Evolutionary conservation across 2,329 filamentous ascomycete genomes (phyloP).

Genomic region (Aureobasidium leucospermi): DNA sequence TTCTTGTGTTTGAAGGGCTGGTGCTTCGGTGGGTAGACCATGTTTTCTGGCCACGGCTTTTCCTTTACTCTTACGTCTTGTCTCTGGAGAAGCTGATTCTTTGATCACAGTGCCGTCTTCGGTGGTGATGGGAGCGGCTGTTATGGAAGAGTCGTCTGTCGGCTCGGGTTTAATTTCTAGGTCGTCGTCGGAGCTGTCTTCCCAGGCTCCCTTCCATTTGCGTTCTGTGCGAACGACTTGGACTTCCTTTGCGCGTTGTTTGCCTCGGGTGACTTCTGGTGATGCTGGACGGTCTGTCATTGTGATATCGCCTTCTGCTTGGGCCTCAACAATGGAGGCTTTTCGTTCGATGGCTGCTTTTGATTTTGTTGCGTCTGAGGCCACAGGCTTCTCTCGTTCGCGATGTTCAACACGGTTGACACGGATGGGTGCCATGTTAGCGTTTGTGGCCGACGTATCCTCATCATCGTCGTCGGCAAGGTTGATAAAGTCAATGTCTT

Average conservation of each 20-base stretch:
- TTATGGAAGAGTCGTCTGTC: constrained; percentile 28
- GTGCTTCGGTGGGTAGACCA: constrained; percentile 9
- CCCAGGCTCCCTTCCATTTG: constrained; percentile 39
- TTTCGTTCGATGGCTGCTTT: constrained; percentile 19
- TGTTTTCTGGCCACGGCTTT: not conserved
- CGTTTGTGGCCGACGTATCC: constrained; percentile 19
- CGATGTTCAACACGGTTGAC: constrained; percentile 49
- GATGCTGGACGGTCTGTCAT: not conserved
- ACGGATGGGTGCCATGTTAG: constrained; percentile 41
- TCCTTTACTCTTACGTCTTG: constrained; percentile 3
- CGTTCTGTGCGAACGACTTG: constrained; percentile 36
- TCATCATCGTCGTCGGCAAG: constrained; percentile 48
- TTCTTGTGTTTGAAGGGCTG: constrained; percentile 43
- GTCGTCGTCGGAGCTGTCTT: constrained; percentile 30
- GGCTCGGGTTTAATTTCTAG: constrained; percentile 48
- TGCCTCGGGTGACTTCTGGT: constrained; percentile 26
- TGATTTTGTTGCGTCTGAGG: constrained; percentile 25
- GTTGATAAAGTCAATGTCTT: constrained; percentile 52
- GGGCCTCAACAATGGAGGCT: constrained; percentile 1
- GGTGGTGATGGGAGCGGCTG: not conserved
- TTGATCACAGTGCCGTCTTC: constrained; percentile 14
- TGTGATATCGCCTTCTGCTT: constrained; percentile 16
- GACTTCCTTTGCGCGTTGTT: constrained; percentile 33
- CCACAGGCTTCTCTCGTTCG: constrained; percentile 47
- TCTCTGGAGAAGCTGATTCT: constrained; percentile 8